Conservation (phyloP, 768 basidiomycete genomes). For the Lactarius hatsudake region DNA sequence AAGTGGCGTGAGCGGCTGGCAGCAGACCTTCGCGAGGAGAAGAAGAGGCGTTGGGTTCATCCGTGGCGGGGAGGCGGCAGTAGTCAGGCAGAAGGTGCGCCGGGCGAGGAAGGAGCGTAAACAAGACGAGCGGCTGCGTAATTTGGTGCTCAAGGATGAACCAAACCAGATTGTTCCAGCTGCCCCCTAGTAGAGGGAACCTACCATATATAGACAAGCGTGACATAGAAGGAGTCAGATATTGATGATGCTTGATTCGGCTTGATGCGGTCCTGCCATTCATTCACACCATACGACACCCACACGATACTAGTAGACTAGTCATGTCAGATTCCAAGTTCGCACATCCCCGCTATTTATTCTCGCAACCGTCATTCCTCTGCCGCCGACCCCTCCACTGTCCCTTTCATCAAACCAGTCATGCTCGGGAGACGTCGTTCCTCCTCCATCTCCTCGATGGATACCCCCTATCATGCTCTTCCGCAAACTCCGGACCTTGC, state of each 20-base stretch:
- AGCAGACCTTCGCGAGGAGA: slow-evolving; percentile 55
- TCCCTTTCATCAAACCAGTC: neutral
- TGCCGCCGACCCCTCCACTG: neutral
- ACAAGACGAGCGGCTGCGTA: slow-evolving; percentile 32
- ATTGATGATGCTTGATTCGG: neutral
- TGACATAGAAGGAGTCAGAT: neutral
- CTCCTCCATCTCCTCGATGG: slow-evolving; percentile 13
- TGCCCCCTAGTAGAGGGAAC: neutral
- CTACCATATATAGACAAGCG: neutral
- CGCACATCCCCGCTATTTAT: neutral
- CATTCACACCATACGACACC: neutral
- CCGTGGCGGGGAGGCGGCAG: slow-evolving; percentile 34
- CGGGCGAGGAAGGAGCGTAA: slow-evolving; percentile 34
- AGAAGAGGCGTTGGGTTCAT: slow-evolving; percentile 55
- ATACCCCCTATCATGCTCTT: slow-evolving; percentile 19
- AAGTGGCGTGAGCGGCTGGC: slow-evolving; percentile 64
- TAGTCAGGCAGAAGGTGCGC: slow-evolving; percentile 30
- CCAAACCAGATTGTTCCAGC: slow-evolving; percentile 35
- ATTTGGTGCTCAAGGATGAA: slow-evolving; percentile 33
- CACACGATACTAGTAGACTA: neutral
- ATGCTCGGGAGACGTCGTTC: slow-evolving; percentile 21
- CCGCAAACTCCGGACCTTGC: slow-evolving; percentile 13
- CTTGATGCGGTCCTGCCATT: neutral
- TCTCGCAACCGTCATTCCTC: neutral
- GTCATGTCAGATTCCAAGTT: neutral